Conservation (phyloP, 208 protist species). For the Trypanosoma vivax region DNA sequence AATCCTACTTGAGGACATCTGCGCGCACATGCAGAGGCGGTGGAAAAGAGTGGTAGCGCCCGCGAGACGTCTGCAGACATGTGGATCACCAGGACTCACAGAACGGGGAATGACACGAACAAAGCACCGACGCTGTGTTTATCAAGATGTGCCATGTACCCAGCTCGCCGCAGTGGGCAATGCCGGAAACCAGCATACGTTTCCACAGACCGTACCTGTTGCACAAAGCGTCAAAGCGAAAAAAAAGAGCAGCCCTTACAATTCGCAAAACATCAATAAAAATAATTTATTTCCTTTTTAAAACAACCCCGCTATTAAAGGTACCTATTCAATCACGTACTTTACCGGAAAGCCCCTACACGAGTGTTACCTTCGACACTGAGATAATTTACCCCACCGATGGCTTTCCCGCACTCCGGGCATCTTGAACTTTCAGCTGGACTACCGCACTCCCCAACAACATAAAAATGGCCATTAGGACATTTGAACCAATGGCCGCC, state of each 20-base stretch:
- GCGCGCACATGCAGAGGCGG: not conserved
- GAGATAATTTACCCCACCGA: not conserved
- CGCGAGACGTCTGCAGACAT: not conserved
- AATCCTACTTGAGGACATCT: not conserved
- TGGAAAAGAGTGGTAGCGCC: not conserved
- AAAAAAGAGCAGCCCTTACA: too few species aligned
- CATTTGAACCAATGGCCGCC: conserved; percentile 22
- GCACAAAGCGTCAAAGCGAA: too few species aligned
- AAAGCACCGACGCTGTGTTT: not conserved
- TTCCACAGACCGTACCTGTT: too few species aligned
- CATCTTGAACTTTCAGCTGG: conserved; percentile 28
- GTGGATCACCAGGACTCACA: not conserved
- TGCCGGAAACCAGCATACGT: not conserved
- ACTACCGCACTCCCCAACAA: conserved; percentile 50
- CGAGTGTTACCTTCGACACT: not conserved
- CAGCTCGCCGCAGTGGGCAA: not conserved
- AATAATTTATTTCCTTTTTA: not conserved
- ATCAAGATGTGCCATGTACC: not conserved
- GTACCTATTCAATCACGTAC: not conserved
- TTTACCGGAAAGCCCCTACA: not conserved
- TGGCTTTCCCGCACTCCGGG: conserved; percentile 21
- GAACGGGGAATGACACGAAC: not conserved
- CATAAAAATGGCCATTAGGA: conserved; percentile 28
- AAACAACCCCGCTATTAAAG: not conserved
- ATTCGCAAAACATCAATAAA: not conserved